Conservation (phyloP, 2,329 filamentous ascomycete genomes). For the Colletotrichum sp. region DNA sequence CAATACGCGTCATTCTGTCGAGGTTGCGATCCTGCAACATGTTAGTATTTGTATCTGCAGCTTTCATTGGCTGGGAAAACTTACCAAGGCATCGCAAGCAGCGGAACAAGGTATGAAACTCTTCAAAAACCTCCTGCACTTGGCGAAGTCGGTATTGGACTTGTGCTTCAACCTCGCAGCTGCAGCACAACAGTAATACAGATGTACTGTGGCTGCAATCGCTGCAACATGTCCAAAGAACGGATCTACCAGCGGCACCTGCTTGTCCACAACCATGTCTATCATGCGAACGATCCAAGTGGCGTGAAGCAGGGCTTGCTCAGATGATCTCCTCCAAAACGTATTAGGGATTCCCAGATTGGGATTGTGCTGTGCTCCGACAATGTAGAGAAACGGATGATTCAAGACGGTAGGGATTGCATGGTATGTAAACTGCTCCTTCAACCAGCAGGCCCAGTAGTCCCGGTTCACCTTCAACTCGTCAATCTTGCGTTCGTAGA, state of each 20-base stretch:
- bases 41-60: not conserved
- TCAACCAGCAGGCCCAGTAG: constrained; percentile 59
- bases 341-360: constrained; percentile 58
- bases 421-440: constrained; percentile 59
- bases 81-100: constrained; percentile 49
- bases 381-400: constrained; percentile 58
- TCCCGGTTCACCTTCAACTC: constrained; percentile 48
- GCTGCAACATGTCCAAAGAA: constrained; percentile 57
- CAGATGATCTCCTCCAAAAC: constrained; percentile 57
- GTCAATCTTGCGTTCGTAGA: constrained; percentile 52
- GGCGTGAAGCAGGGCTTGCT: constrained; percentile 54
- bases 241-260: constrained; percentile 52
- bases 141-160: constrained; percentile 56
- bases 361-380: constrained; percentile 55
- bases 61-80: constrained; percentile 15
- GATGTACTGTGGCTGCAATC: constrained; percentile 57
- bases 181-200: constrained; percentile 58
- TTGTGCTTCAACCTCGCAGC: constrained; percentile 54
- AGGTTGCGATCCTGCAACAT: constrained; percentile 47
- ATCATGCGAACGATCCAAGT: constrained; percentile 61
- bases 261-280: constrained; percentile 57
- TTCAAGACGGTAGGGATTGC: constrained; percentile 55
- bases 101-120: constrained; percentile 51
- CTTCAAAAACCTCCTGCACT: constrained; percentile 54
- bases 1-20: constrained; percentile 53